Evolutionary conservation across 495 filamentous ascomycete genomes (phyloP).

Genomic region (Penicillium atrosanguineum): DNA sequence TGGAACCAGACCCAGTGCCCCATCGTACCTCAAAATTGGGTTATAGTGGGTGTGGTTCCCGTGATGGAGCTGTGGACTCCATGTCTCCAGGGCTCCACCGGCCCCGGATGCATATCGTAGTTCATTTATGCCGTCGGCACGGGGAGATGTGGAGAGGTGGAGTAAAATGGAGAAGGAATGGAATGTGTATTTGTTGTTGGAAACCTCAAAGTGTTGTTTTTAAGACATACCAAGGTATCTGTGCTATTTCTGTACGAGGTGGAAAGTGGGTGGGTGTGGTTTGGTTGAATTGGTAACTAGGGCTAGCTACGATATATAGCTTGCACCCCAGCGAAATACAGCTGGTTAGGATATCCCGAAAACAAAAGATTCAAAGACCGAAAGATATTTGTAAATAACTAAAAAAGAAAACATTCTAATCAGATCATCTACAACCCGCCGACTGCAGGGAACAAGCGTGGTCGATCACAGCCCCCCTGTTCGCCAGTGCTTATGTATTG

Average conservation of each 20-base stretch:
- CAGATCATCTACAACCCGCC: background rate
- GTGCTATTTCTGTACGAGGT: no score
- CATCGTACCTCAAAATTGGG: constrained; percentile 10
- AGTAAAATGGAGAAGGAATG: background rate
- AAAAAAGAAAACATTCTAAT: background rate
- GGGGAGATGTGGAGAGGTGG: background rate
- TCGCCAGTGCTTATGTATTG: background rate
- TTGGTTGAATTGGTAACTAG: no score
- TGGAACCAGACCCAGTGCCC: constrained; percentile 18
- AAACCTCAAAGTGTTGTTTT: background rate
- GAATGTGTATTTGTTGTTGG: background rate
- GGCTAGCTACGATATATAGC: no score
- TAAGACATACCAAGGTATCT: background rate
- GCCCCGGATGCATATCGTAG: constrained; percentile 13
- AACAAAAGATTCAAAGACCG: no score
- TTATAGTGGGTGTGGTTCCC: constrained; percentile 15
- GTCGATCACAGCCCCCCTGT: constrained; percentile 1
- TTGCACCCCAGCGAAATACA: background rate
- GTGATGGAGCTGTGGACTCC: constrained; percentile 18
- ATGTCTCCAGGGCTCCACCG: constrained; percentile 13
- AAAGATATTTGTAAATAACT: background rate
- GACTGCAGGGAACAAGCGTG: constrained; percentile 1
- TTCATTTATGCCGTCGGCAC: background rate
- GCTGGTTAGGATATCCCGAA: background rate
- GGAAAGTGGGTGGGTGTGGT: no score